These are phyloP conservation scores for Lipomyces japonicus DNA, from an alignment of 805 yeast species.

Conservation along the genomic window DNA sequence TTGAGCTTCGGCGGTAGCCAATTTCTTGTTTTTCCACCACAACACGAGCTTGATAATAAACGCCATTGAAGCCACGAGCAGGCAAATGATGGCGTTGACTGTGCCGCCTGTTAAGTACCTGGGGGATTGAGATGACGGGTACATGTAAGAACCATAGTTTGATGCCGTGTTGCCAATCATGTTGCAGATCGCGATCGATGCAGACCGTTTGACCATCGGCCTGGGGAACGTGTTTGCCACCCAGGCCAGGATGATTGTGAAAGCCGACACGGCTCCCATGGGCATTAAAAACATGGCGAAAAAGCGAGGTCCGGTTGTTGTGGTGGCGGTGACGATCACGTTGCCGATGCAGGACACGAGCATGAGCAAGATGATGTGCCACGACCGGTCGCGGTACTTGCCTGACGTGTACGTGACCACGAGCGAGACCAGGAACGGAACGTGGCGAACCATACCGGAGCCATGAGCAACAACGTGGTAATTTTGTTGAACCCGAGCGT, in stretches of 20 bases:
- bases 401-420: constrained; percentile 31
- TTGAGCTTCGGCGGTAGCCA: no score
- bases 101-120: constrained; percentile 19
- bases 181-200: constrained; percentile 17
- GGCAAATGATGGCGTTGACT: constrained; percentile 10
- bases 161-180: constrained; percentile 23
- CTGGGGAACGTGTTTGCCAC: constrained; percentile 18
- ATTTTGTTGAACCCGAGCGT: constrained; percentile 50
- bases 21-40: constrained; percentile 9
- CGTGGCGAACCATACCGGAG: constrained; percentile 57
- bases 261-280: constrained; percentile 15
- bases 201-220: constrained; percentile 19
- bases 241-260: constrained; percentile 25
- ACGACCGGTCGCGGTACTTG: constrained; percentile 13
- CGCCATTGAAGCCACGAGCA: constrained; percentile 8
- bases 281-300: constrained; percentile 23
- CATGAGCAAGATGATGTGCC: constrained; percentile 12
- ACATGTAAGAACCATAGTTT: constrained; percentile 12
- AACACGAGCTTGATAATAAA: constrained; percentile 9
- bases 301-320: constrained; percentile 12
- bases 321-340: constrained; percentile 11
- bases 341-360: constrained; percentile 7
- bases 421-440: constrained; percentile 50
- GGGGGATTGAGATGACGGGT: constrained; percentile 13
- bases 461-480: constrained; percentile 52